Base-by-base conservation (phyloP, 1,139 yeast species). In the Trichomonascaceae sp. region DNA sequence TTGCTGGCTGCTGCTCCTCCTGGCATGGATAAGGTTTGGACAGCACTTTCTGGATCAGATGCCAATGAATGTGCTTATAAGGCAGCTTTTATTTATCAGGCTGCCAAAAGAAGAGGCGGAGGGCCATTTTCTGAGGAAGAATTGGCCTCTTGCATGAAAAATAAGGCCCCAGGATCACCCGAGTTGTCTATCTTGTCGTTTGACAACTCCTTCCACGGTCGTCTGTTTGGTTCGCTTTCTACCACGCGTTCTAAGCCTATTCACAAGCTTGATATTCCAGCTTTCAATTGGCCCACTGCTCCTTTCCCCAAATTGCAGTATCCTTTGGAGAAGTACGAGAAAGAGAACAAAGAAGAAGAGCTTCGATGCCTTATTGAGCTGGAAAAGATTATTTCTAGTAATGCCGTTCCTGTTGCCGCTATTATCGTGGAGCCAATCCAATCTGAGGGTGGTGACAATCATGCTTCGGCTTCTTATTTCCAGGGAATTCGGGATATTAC, bases 361-460 rank as follows among this genome's bases (percentile, higher is more conserved):
- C 76, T 75, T 59, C 76, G 87, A 66, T 84, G 91, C 68, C 77
- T 86, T 58, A 77, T 67, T 18, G 76, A 71, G 58, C 75, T 85
- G 52, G 90, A 84, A 63, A 71, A 78, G 27, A 68, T 82, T 57
- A 75, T 84, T 69, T 69, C 75, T 59, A 73, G 75, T 48, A 83
- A 87, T 85, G 69, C 73, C 58, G 70, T 76, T 54, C 90, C 91
- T 54, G 83, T 86, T 64, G 93, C 93, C 24, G 93, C 87, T 56
- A 76, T 84, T 47, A 79, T 86, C 61, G 79, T 85, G 55, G 95
- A 86, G 74, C 95, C 95, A 58, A 82, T 87, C 60, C 95, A 86
- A 72, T 83, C 91, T 39, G 95, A 86, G 74, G 95, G 95, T 68
- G 95, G 95, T 68, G 95, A 86, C 72, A 85, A 85, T 76, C 95